phyloP scores from a whole-genome alignment of 805 yeast species.

The Hanseniaspora valbyensis region DNA sequence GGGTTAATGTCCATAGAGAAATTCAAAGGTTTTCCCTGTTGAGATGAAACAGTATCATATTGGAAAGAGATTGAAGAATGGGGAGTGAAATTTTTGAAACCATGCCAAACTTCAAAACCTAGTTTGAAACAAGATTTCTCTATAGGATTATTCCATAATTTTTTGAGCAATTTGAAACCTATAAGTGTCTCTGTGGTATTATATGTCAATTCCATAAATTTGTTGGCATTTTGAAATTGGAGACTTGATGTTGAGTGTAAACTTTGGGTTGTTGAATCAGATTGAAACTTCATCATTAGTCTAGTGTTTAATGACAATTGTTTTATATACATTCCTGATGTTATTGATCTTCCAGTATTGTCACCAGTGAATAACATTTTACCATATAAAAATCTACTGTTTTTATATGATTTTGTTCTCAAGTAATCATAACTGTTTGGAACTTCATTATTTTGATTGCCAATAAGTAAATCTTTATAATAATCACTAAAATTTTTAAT shows the following conservation, averaged over 20 bases:
- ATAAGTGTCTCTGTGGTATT: slow-evolving; percentile 74
- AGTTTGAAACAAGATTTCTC: slow-evolving; percentile 36
- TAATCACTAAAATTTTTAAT: background rate
- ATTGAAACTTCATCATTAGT: slow-evolving; percentile 41
- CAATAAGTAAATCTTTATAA: slow-evolving; percentile 11
- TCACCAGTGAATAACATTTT: slow-evolving; percentile 73
- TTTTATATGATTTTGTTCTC: slow-evolving; percentile 2
- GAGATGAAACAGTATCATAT: slow-evolving; percentile 66
- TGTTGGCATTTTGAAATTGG: slow-evolving; percentile 54
- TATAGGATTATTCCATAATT: slow-evolving; percentile 35
- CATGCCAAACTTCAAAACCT: slow-evolving; percentile 87
- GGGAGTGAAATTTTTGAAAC: slow-evolving; percentile 71
- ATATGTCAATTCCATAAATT: slow-evolving; percentile 62
- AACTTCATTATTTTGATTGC: background rate
- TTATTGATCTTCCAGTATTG: slow-evolving; percentile 34
- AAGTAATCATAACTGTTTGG: background rate
- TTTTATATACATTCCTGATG: slow-evolving; percentile 78
- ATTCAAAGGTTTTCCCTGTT: slow-evolving; percentile 55
- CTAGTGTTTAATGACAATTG: slow-evolving; percentile 51
- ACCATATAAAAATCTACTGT: slow-evolving; percentile 58
- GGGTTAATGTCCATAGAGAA: slow-evolving; percentile 84
- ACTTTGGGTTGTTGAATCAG: background rate
- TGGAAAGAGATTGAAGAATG: slow-evolving; percentile 79
- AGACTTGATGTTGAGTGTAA: slow-evolving; percentile 50
- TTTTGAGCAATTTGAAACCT: slow-evolving; percentile 72